Evolutionary conservation across 2,329 filamentous ascomycete genomes (phyloP), one percentile per base, ranked within the genome.

Genomic region (Thielaviopsis ethacetica): DNA sequence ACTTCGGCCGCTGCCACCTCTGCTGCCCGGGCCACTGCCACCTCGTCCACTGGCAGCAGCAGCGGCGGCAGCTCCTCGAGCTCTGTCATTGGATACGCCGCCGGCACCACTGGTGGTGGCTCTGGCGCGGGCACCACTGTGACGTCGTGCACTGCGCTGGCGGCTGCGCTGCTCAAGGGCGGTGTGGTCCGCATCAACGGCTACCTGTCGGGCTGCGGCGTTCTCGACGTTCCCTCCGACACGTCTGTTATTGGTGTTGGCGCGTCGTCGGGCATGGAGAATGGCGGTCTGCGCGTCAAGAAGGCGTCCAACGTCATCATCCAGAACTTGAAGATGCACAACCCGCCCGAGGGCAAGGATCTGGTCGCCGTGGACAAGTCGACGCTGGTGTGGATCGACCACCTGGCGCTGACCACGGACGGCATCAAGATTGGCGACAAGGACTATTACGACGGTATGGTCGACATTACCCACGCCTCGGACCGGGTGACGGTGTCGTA

Each of bases 261-360:
- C 56, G 69, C 71, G 47, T 69, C 68, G 54, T 74, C 71, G 44
- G 67, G 69, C 67, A 64, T 57, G 65, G 68, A 71, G n/a, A 71
- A 72, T 56, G 68, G 75, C 58, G 74, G 74, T 7, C 67, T 81
- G 54, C 73, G 71, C 58, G 68, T 80, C 63, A 75, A 75, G 66
- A 66, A 69, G 44, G 69, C 67, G 19, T 71, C 65, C 60, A 82
- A 82, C 63, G 78, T 82, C 54, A 80, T 82, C 59, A 66, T 82
- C 54, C 76, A 75, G 53, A 82, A 82, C 68, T 66, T 82, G 44
- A 76, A 75, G 62, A 73, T 79, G 62, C 66, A 71, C 62, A 75
- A 78, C 59, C 74, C 79, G 1, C 69, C 72, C 6, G 67, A 70
- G 9, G 68, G 71, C 34, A 76, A 76, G 44, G 79, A 82, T 66